phyloP scores from a whole-genome alignment of 345 rosid genomes.

The Iberis pinnata region DNA sequence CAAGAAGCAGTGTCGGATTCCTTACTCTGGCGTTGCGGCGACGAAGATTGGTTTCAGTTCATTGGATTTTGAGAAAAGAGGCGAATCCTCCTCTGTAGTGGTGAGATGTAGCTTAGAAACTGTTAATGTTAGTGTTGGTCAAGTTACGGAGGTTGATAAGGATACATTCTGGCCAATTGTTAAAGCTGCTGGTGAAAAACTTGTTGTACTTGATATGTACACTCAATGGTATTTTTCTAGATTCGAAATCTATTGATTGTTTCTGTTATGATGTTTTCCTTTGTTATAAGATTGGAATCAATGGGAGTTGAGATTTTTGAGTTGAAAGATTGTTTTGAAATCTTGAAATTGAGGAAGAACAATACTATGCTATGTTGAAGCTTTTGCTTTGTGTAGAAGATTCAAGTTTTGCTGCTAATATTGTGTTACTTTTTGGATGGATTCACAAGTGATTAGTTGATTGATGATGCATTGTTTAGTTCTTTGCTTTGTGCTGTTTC shows the following conservation, averaged over 20 bases:
- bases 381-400: too few relatives aligned
- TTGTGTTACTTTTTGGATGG: too few relatives aligned
- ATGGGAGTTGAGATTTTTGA: too few relatives aligned
- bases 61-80: constrained; percentile 3
- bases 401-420: too few relatives aligned
- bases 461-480: too few relatives aligned
- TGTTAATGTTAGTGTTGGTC: constrained; percentile 54
- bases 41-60: constrained; percentile 17
- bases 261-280: neutral
- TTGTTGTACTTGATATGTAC: constrained; percentile 93
- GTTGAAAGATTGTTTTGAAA: too few relatives aligned
- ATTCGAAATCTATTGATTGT: too few relatives aligned
- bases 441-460: too few relatives aligned
- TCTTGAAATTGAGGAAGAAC: too few relatives aligned
- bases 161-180: constrained; percentile 96
- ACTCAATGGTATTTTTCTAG: constrained; percentile 61
- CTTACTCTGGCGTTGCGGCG: constrained; percentile 22
- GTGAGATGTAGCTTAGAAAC: constrained; percentile 67
- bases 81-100: constrained; percentile 19
- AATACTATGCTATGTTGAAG: too few relatives aligned
- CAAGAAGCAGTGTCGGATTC: constrained; percentile 30
- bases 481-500: too few relatives aligned
- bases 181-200: constrained; percentile 71
- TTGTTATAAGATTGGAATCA: too few relatives aligned
- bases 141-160: constrained; percentile 83